phyloP scores from a whole-genome alignment of 140 eudicot species.

The Flaveria floridana region DNA sequence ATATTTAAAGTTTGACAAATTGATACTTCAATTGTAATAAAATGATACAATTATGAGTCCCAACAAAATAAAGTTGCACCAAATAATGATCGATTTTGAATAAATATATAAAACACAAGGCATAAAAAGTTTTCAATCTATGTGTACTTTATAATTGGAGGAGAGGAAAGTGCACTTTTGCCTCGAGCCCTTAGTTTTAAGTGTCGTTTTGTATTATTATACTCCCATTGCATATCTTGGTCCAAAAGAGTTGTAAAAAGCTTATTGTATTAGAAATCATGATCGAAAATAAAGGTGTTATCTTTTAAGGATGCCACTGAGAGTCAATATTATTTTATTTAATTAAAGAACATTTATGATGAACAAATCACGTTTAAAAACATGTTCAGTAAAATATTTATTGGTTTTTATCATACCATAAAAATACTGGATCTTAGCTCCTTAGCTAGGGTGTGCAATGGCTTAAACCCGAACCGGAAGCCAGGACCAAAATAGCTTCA shows the following conservation, averaged over 20 bases:
- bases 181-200: constrained; percentile 43
- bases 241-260: constrained; percentile 32
- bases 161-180: constrained; percentile 38
- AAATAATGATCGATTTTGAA: constrained; percentile 29
- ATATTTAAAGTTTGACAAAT: constrained; percentile 21
- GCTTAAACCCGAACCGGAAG: too few species aligned
- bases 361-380: background rate
- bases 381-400: background rate
- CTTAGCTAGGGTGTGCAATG: too few species aligned
- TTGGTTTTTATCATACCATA: background rate
- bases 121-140: constrained; percentile 25
- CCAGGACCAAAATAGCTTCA: too few species aligned
- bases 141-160: constrained; percentile 25
- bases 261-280: background rate
- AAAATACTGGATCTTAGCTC: background rate
- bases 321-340: background rate
- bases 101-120: constrained; percentile 2
- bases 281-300: constrained; percentile 9
- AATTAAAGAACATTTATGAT: background rate
- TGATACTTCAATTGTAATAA: constrained; percentile 6
- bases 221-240: constrained; percentile 27
- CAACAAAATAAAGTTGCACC: constrained; percentile 39
- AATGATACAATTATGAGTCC: constrained; percentile 34
- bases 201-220: constrained; percentile 11
- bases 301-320: background rate